These are phyloP conservation scores for Rhizopogon rudus DNA, from an alignment of 768 basidiomycete genomes.

Conservation along the genomic window DNA sequence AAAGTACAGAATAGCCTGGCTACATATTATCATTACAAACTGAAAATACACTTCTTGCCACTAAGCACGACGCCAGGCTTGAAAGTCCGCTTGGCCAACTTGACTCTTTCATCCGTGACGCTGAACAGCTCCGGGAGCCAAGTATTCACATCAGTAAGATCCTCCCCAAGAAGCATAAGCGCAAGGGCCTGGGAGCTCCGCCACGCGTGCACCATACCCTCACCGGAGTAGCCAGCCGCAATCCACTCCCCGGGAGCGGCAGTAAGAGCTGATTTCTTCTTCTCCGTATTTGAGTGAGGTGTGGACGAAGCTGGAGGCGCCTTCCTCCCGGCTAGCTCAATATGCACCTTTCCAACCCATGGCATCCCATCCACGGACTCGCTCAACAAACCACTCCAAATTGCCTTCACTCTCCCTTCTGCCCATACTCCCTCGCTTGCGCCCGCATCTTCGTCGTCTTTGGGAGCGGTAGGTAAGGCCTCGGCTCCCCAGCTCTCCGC, in stretches of 20 bases:
- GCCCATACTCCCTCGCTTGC: constrained; percentile 25
- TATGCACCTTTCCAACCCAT: constrained; percentile 67
- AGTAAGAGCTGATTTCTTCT: background rate
- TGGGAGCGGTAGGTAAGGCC: constrained; percentile 12
- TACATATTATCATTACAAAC: background rate
- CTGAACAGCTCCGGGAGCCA: background rate
- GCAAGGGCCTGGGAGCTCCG: constrained; percentile 55
- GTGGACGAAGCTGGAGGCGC: constrained; percentile 9
- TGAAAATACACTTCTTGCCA: background rate
- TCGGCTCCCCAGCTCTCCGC: constrained; percentile 38
- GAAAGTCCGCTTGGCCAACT: background rate
- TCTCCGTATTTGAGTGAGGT: background rate
- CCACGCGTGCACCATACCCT: constrained; percentile 75
- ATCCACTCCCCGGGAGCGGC: constrained; percentile 62
- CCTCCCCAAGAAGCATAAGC: constrained; percentile 48
- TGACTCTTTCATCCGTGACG: background rate
- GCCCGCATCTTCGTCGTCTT: constrained; percentile 10
- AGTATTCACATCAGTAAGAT: constrained; percentile 8
- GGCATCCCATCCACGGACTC: constrained; percentile 57
- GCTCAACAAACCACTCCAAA: constrained; percentile 64
- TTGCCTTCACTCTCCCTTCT: constrained; percentile 43
- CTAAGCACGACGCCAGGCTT: background rate
- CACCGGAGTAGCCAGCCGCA: constrained; percentile 64
- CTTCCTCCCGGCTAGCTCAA: constrained; percentile 38
- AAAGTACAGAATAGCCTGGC: no score